phyloP scores from a whole-genome alignment of 805 yeast species.

The Ogataea thermomethanolica region DNA sequence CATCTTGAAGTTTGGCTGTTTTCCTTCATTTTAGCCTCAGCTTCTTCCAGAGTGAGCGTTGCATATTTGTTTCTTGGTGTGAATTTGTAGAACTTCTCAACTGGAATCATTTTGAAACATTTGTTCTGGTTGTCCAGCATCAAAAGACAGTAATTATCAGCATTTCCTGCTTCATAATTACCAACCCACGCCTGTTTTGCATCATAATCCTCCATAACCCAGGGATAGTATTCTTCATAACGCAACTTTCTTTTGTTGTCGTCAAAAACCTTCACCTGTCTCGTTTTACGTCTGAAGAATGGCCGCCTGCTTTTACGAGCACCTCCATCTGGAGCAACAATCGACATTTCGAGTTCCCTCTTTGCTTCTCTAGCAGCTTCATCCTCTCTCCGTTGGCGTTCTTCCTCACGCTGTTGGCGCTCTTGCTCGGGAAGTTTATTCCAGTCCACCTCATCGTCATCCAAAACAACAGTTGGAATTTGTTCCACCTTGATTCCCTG shows the following conservation, averaged over 20 bases:
- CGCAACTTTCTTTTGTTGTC: constrained; percentile 80
- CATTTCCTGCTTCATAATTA: constrained; percentile 84
- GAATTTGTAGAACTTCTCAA: constrained; percentile 89
- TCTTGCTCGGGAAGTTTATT: constrained; percentile 39
- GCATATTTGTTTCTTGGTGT: constrained; percentile 93
- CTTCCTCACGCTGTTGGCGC: constrained; percentile 33
- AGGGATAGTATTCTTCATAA: constrained; percentile 95
- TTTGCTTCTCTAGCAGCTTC: constrained; percentile 34
- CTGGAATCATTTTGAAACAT: constrained; percentile 84
- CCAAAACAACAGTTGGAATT: constrained; percentile 26
- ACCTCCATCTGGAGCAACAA: constrained; percentile 90
- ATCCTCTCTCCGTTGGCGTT: constrained; percentile 25
- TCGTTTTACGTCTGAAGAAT: constrained; percentile 70
- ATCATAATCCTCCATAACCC: constrained; percentile 97
- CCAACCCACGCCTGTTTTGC: constrained; percentile 95
- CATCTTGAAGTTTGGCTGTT: constrained; percentile 77
- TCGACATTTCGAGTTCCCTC: constrained; percentile 49
- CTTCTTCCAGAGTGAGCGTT: constrained; percentile 91
- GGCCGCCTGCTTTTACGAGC: constrained; percentile 64
- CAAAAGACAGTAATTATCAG: constrained; percentile 81
- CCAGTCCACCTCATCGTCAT: constrained; percentile 30
- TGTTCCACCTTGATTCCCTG: constrained; percentile 17
- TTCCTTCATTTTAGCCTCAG: constrained; percentile 90
- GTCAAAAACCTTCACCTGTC: constrained; percentile 76
- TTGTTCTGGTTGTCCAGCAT: constrained; percentile 78